Evolutionary conservation across 2,329 filamentous ascomycete genomes (phyloP).

Genomic region (Helotiales sp.): DNA sequence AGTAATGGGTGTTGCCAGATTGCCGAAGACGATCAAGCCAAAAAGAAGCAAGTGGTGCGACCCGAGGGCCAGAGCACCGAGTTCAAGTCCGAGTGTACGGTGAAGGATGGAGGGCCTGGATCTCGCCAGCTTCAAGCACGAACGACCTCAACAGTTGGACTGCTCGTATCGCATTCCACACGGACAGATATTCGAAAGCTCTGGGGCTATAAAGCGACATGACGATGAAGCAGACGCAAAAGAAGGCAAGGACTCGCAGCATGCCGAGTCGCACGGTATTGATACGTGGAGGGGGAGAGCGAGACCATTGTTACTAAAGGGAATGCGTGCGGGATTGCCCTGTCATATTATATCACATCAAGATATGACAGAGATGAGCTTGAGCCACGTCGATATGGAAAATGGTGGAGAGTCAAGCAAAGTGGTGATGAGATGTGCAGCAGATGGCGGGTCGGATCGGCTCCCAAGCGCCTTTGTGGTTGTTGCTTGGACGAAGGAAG

Average conservation of each 20-base stretch:
- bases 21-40: constrained; percentile 33
- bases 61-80: constrained; percentile 3
- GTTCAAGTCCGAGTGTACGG: constrained; percentile 4
- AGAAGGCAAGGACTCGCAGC: not conserved
- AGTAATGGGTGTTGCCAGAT: constrained; percentile 30
- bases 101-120: constrained; percentile 1
- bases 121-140: not conserved
- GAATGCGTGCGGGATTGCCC: not conserved
- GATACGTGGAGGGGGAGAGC: not conserved
- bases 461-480: not conserved
- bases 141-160: not conserved
- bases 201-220: not conserved
- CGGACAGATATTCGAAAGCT: not conserved
- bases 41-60: constrained; percentile 11
- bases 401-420: not conserved
- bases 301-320: not conserved
- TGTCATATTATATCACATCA: not conserved
- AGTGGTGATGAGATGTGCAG: not conserved
- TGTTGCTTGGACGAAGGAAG: not conserved
- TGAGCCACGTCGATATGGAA: not conserved
- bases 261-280: not conserved
- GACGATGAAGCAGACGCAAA: not conserved
- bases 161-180: not conserved
- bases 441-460: not conserved
- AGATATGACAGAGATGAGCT: constrained; percentile 1